These are phyloP conservation scores for Kuraishia borneana DNA, from an alignment of 805 yeast species.

Conservation along the genomic window DNA sequence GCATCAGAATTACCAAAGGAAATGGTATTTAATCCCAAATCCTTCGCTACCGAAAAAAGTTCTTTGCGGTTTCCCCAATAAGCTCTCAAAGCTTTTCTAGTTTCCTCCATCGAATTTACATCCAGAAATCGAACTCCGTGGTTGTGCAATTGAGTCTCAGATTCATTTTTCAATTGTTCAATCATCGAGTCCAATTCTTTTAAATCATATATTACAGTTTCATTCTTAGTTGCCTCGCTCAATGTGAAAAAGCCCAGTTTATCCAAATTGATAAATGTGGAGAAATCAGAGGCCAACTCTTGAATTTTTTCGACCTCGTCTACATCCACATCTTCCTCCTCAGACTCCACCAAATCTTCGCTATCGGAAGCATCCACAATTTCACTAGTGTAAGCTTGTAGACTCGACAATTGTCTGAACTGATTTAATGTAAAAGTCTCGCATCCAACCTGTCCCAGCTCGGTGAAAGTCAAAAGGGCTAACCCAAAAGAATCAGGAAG, in stretches of 20 bases:
- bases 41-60: conserved; percentile 2
- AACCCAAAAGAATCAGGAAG: no score
- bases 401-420: no score
- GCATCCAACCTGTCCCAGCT: no score
- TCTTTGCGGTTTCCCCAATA: conserved; percentile 1
- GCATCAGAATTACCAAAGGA: background rate
- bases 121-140: conserved; percentile 2
- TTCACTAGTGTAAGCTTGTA: no score
- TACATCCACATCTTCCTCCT: background rate
- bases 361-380: no score
- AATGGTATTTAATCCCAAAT: conserved; percentile 1
- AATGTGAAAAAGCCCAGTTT: conserved; percentile 7
- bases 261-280: conserved; percentile 4
- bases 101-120: conserved; percentile 5
- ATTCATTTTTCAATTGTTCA: conserved; percentile 16
- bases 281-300: conserved; percentile 13
- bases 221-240: background rate
- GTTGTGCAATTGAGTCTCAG: conserved; percentile 6
- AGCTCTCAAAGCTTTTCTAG: conserved; percentile 6
- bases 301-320: conserved; percentile 12
- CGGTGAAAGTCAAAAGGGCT: no score
- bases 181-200: conserved; percentile 23
- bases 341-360: no score
- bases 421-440: no score
- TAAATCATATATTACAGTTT: conserved; percentile 8